These are phyloP conservation scores for Calophaca sinica DNA, from an alignment of 306 rosid genomes.

Conservation along the genomic window DNA sequence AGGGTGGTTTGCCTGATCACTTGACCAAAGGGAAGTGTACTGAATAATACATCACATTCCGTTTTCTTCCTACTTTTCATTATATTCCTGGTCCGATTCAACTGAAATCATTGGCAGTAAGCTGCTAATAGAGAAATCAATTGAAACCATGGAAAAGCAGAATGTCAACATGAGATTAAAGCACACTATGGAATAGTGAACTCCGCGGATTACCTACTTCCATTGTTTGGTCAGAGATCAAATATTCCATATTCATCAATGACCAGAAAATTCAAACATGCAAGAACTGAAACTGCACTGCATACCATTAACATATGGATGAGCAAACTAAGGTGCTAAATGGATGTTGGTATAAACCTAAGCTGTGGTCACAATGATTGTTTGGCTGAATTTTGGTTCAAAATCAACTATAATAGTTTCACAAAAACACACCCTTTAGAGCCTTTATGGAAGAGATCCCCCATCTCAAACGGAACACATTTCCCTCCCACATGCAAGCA, in stretches of 20 bases:
- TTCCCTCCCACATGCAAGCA: neutral
- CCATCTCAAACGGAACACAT: neutral
- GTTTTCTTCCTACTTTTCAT: neutral
- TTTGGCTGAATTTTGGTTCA: neutral
- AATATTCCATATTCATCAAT: neutral
- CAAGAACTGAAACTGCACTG: neutral
- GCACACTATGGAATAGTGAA: slow-evolving; percentile 1
- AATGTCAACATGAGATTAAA: slow-evolving; percentile 6
- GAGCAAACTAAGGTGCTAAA: neutral
- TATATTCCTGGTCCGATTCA: neutral
- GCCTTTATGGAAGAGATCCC: slow-evolving; percentile 14
- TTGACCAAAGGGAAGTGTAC: slow-evolving; percentile 20
- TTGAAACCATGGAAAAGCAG: slow-evolving; percentile 10
- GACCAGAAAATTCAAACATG: neutral
- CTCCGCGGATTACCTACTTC: neutral
- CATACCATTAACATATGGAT: neutral
- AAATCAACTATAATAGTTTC: neutral
- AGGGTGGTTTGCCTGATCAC: neutral
- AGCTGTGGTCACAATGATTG: neutral
- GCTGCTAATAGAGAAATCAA: slow-evolving; percentile 28
- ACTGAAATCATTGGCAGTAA: slow-evolving; percentile 22
- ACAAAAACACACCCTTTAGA: neutral
- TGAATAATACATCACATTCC: neutral
- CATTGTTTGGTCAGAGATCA: neutral
- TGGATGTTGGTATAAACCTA: neutral